phyloP scores from a whole-genome alignment of 257 asterid genomes.

The Ligustrum vulgare region DNA sequence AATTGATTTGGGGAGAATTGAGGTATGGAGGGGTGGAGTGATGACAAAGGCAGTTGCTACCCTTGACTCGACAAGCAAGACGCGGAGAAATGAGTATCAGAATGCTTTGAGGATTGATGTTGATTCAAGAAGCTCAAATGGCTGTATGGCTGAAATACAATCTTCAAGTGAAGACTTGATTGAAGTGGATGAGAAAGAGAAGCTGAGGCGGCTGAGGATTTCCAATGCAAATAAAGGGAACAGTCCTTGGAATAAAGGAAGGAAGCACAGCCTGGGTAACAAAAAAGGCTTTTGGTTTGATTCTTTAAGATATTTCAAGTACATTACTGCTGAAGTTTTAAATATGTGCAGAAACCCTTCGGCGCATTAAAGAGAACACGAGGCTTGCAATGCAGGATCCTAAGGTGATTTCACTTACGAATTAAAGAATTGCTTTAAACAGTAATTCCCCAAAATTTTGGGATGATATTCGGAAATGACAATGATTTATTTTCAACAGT shows the following conservation, averaged over 20 bases:
- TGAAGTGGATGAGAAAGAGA: constrained; percentile 64
- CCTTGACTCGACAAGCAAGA: constrained; percentile 46
- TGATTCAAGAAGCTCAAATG: constrained; percentile 37
- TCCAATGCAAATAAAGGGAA: constrained; percentile 95
- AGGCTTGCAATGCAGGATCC: constrained; percentile 97
- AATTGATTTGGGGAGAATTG: constrained; percentile 34
- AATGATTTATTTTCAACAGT: neutral
- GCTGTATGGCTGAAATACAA: constrained; percentile 31
- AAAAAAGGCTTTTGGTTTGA: neutral
- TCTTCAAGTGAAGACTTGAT: constrained; percentile 48
- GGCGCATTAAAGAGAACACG: constrained; percentile 79
- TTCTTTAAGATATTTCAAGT: neutral
- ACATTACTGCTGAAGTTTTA: constrained; percentile 8
- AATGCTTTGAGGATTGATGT: constrained; percentile 42
- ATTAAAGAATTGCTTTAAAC: constrained; percentile 26
- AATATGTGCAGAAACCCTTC: constrained; percentile 69
- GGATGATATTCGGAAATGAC: constrained; percentile 7
- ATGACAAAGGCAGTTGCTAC: constrained; percentile 69
- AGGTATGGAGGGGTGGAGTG: constrained; percentile 46
- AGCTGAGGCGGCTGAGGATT: constrained; percentile 86
- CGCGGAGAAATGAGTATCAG: constrained; percentile 29
- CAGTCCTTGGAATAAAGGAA: constrained; percentile 95
- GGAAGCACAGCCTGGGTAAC: constrained; percentile 86
- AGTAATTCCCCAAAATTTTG: constrained; percentile 7
- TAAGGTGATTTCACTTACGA: constrained; percentile 98